Conservation (phyloP, 768 basidiomycete species). For the Asterophora parasitica region DNA sequence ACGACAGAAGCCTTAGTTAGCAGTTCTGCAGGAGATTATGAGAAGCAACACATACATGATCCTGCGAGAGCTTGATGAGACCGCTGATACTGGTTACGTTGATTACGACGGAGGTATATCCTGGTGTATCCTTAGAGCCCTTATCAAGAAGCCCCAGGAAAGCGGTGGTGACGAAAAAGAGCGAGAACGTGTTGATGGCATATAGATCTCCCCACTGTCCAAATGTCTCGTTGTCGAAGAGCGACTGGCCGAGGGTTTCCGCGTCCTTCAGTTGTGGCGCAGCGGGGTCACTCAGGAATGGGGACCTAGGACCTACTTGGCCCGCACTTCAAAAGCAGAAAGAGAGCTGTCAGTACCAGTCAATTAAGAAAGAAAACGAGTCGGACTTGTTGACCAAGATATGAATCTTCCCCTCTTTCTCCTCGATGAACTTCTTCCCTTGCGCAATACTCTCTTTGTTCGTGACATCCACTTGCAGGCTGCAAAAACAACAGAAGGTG, state of each 20-base stretch:
- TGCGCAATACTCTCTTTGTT: conserved; percentile 58
- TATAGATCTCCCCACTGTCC: conserved; percentile 62
- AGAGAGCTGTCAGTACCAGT: too few relatives aligned
- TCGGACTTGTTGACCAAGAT: conserved; percentile 79
- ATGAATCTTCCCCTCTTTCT: conserved; percentile 66
- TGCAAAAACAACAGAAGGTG: neutral
- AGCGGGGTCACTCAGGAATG: conserved; percentile 51
- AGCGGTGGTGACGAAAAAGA: conserved; percentile 74
- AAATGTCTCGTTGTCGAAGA: conserved; percentile 65
- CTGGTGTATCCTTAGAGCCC: conserved; percentile 55
- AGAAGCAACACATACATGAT: conserved; percentile 51
- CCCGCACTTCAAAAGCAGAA: conserved; percentile 64
- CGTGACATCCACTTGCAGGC: conserved; percentile 69
- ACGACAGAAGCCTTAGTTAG: conserved; percentile 48
- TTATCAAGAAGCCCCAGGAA: conserved; percentile 77
- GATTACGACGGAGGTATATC: conserved; percentile 62
- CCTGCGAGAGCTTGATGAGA: conserved; percentile 61
- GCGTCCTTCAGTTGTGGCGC: conserved; percentile 61
- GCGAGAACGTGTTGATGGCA: conserved; percentile 66
- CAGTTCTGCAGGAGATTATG: too few relatives aligned
- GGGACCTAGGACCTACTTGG: conserved; percentile 59
- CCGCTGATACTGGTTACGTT: conserved; percentile 81
- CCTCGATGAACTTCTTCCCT: conserved; percentile 48
- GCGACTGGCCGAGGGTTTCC: conserved; percentile 59
- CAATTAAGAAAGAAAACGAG: too few relatives aligned